These are phyloP conservation scores for Eimeria acervulina DNA, from an alignment of 169 alveolate species.

Conservation along the genomic window DNA sequence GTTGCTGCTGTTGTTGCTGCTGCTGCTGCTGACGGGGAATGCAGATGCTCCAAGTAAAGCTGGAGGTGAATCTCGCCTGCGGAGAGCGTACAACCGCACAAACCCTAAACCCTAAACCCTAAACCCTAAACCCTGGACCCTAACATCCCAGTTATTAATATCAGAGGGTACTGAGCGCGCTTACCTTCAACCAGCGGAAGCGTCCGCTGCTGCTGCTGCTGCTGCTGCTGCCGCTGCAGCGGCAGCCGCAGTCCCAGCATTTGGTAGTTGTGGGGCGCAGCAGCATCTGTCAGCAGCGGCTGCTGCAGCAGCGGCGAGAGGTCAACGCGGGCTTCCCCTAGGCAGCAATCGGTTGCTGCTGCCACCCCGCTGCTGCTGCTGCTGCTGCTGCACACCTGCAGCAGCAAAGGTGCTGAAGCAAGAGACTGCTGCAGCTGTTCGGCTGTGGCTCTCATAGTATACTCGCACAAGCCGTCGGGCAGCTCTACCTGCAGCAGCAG, in stretches of 20 bases:
- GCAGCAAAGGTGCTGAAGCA: constrained; percentile 5
- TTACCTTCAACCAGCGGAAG: too few relatives aligned
- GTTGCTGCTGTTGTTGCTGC: not conserved
- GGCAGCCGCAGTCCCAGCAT: constrained; percentile 28
- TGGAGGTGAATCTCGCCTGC: not conserved
- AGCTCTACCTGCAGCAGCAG: too few relatives aligned
- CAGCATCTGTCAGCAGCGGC: not conserved
- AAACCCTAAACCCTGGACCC: too few relatives aligned
- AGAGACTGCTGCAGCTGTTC: constrained; percentile 62
- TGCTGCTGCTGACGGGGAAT: constrained; percentile 3
- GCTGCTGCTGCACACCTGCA: constrained; percentile 52
- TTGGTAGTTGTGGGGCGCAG: constrained; percentile 65
- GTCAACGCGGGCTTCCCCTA: constrained; percentile 26
- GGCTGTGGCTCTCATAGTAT: constrained; percentile 53
- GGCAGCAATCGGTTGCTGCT: not conserved
- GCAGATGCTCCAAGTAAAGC: constrained; percentile 12
- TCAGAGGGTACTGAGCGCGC: too few relatives aligned
- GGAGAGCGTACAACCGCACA: not conserved
- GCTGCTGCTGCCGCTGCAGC: constrained; percentile 17
- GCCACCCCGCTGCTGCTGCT: constrained; percentile 30
- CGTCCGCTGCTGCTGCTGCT: constrained; percentile 11
- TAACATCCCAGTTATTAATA: too few relatives aligned
- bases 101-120: too few relatives aligned
- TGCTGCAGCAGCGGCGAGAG: constrained; percentile 11
- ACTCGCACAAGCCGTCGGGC: constrained; percentile 52